Percentiles rank a stretch among this genome's conserved stretches.
These are phyloP conservation scores for Wallacemonas sp. DNA, from an alignment of 208 protist species.

Conservation along the genomic window DNA sequence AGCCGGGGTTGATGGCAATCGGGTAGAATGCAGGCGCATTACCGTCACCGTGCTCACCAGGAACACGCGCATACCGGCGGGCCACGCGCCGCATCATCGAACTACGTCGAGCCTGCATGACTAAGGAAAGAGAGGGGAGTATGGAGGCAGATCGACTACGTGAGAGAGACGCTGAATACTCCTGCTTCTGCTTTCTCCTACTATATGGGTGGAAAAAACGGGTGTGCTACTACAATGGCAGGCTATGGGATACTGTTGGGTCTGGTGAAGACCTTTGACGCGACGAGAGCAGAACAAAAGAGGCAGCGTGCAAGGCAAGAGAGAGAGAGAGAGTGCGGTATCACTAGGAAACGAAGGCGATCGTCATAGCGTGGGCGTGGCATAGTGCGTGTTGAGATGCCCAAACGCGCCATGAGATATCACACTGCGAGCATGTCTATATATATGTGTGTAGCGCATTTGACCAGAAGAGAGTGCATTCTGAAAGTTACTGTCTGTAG, in stretches of 20 bases:
- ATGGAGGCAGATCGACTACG: neutral
- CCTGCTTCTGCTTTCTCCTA: too few species aligned
- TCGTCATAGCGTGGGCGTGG: too few species aligned
- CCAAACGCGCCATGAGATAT: too few species aligned
- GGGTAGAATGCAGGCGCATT: slow-evolving; percentile 84
- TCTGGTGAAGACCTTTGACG: too few species aligned
- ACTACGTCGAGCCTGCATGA: slow-evolving; percentile 82
- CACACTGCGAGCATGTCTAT: too few species aligned
- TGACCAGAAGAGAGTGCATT: too few species aligned
- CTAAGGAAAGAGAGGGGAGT: neutral
- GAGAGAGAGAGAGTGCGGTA: neutral
- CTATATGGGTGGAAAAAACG: neutral
- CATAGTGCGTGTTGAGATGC: too few species aligned
- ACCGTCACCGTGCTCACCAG: slow-evolving; percentile 82
- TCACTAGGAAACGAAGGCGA: too few species aligned
- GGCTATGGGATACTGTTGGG: too few species aligned
- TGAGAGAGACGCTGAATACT: neutral
- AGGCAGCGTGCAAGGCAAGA: slow-evolving; percentile 6
- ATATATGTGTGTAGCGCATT: too few species aligned
- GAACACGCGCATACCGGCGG: slow-evolving; percentile 82
- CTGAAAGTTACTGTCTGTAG: too few species aligned
- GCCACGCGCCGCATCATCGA: slow-evolving; percentile 85
- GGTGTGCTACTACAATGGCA: slow-evolving; percentile 1
- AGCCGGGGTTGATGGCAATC: slow-evolving; percentile 85
- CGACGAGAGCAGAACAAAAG: too few species aligned